These are phyloP conservation scores for Epichloe gansuensis DNA, from an alignment of 2,329 filamentous ascomycete species.

Conservation along the genomic window DNA sequence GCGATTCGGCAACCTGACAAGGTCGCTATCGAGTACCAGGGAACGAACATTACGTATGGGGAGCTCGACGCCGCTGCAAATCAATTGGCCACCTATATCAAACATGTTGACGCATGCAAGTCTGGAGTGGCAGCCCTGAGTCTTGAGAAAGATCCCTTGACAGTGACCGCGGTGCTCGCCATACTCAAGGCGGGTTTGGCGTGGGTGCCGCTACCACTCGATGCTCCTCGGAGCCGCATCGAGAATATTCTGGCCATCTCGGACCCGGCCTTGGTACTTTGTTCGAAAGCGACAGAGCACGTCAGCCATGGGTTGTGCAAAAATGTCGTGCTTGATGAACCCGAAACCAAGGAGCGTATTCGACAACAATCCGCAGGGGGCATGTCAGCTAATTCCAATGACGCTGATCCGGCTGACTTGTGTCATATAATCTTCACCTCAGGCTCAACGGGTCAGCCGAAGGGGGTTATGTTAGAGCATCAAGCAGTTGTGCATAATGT, in stretches of 20 bases:
- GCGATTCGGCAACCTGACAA: neutral
- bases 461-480: slow-evolving; percentile 1
- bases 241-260: neutral
- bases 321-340: neutral
- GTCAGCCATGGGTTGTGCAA: neutral
- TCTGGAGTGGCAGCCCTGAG: neutral
- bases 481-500: neutral
- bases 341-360: neutral
- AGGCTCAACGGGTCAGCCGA: neutral
- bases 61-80: neutral
- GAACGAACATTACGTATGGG: neutral
- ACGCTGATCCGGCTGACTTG: neutral
- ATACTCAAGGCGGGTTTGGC: neutral
- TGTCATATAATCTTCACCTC: slow-evolving; percentile 1
- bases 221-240: neutral
- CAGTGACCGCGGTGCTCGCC: neutral
- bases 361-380: neutral
- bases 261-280: neutral
- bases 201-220: neutral
- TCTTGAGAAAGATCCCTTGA: neutral
- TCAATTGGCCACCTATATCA: neutral
- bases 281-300: neutral
- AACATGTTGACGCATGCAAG: neutral
- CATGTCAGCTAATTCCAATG: neutral
- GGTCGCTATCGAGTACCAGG: neutral